A percentile compares a stretch with the other conserved stretches of the same genome.
Conservation (phyloP, 345 rosid genomes). For the Excoecaria agallocha region DNA sequence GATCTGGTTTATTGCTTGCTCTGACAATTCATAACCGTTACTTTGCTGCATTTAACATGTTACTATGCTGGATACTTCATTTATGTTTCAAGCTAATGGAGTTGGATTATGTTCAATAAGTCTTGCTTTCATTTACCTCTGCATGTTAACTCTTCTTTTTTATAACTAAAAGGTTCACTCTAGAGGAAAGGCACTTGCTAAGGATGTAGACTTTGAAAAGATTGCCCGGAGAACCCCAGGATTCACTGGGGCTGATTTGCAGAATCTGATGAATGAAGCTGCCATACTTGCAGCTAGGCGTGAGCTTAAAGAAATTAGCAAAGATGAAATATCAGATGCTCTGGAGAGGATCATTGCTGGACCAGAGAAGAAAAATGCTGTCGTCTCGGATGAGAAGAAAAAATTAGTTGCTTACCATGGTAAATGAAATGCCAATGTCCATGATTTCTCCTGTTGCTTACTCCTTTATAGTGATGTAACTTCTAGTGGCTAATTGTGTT, state of each 20-base stretch:
- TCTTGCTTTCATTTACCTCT: neutral
- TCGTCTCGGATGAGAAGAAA: constrained; percentile 90
- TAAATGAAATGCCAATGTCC: constrained; percentile 16
- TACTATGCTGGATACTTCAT: neutral
- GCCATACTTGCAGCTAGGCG: constrained; percentile 98
- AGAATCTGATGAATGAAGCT: constrained; percentile 96
- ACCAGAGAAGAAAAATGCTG: constrained; percentile 98
- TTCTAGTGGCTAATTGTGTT: constrained; percentile 4
- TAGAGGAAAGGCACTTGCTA: constrained; percentile 92
- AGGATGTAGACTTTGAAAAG: constrained; percentile 95
- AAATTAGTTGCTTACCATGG: constrained; percentile 94
- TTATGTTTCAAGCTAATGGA: neutral
- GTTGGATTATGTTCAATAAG: neutral
- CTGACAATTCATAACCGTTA: neutral
- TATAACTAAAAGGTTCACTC: constrained; percentile 70
- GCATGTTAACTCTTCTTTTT: neutral
- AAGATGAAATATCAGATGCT: constrained; percentile 96
- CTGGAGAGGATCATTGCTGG: constrained; percentile 97
- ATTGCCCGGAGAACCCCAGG: constrained; percentile 93
- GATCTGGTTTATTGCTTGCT: neutral
- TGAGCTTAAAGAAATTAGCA: constrained; percentile 95
- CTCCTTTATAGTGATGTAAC: neutral
- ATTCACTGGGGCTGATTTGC: constrained; percentile 94
- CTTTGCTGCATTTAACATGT: neutral
- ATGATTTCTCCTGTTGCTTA: neutral